These are phyloP conservation scores for Carnegiea gigantea DNA, from an alignment of 179 eudicot genomes.

Conservation along the genomic window DNA sequence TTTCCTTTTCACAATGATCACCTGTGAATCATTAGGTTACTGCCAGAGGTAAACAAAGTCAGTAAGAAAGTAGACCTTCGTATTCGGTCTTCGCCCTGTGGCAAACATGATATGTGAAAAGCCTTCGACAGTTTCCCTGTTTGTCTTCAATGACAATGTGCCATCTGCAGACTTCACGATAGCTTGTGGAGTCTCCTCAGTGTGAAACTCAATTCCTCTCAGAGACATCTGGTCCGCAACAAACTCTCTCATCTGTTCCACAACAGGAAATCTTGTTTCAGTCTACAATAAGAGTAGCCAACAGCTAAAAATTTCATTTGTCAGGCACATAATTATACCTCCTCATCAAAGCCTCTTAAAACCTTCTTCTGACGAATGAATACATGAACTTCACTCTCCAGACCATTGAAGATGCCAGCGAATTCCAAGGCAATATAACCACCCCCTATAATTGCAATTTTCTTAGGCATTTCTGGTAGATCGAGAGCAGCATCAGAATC, in stretches of 20 bases:
- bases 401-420: constrained; percentile 97
- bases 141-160: constrained; percentile 76
- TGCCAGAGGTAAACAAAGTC: background rate
- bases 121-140: constrained; percentile 78
- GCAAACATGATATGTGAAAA: constrained; percentile 98
- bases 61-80: constrained; percentile 51
- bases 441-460: constrained; percentile 93
- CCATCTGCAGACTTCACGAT: constrained; percentile 76
- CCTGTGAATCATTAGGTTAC: background rate
- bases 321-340: constrained; percentile 45
- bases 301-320: background rate
- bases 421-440: constrained; percentile 97
- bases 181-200: constrained; percentile 87
- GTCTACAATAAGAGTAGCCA: constrained; percentile 14
- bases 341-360: constrained; percentile 95
- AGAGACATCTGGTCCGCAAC: constrained; percentile 87
- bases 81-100: constrained; percentile 91
- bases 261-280: constrained; percentile 5
- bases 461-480: constrained; percentile 80
- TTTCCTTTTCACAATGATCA: constrained; percentile 8
- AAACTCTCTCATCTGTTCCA: constrained; percentile 81
- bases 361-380: constrained; percentile 90
- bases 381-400: constrained; percentile 82
- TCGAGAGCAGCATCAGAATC: constrained; percentile 97
- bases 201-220: constrained; percentile 83